Base-by-base conservation (phyloP, 108 stramenopile genomes). In the Pseudonitzschia multiseries region DNA sequence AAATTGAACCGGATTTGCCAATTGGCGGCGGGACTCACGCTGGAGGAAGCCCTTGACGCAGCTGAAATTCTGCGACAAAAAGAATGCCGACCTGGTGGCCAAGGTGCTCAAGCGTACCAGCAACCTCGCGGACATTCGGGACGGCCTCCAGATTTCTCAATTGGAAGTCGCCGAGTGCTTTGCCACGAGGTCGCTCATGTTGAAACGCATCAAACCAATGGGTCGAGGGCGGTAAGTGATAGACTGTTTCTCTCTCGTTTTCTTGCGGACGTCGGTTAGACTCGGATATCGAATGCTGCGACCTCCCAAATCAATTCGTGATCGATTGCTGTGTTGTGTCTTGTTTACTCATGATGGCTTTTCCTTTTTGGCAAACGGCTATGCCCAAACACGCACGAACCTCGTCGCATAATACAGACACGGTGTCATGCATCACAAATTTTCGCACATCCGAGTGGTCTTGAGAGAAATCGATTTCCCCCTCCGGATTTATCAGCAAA, bases 111-210 rank as follows among this genome's bases (percentile, higher is more conserved):
- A 78, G 43, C 73, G 87, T 41, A 91, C 93, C 29, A 83, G 87
- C 32, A 90, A 91, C 66, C 54, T 83, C 46, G 90, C 93, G 20
- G 87, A 89, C 70, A 86, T 84, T 72, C 75, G 80, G 53, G 73
- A 89, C 79, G 87, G 89, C 9, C 26, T 91, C 27, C 87, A 91
- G 60, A 80, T 83, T 21, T 84, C 83, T 29, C 89, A 91, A 76
- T 74, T 94, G 74, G 93, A 94, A 71, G 89, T 94, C 12, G 88
- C 86, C 12, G 93, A 94, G 61, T 92, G 93, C 74, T 94, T 90
- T 81, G 79, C 90, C 18, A 94, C 90, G 17, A 86, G 86, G 60
- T 85, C 83, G 10, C 71, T 78, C n/a, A 86, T 81, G 75, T 71
- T 92, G 73, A 87, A 84, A 81, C 80, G 90, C 24, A 82, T 92